phyloP scores from a whole-genome alignment of 2,329 filamentous ascomycete species.

The Microdochium bolleyi region DNA sequence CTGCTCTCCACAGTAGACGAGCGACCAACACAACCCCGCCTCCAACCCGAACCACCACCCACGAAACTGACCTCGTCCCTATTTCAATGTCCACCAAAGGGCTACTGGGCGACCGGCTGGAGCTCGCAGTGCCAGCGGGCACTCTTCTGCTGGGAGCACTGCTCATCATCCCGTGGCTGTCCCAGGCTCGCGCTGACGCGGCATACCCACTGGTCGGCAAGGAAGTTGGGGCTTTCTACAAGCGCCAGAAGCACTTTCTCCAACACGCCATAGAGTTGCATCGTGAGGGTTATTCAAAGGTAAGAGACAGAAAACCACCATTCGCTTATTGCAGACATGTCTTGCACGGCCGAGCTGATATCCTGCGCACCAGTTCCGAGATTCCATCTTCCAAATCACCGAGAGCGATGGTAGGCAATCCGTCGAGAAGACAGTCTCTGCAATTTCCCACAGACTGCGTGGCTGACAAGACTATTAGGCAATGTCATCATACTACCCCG shows the following conservation, averaged over 20 bases:
- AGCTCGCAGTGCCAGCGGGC: background rate
- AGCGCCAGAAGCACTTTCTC: background rate
- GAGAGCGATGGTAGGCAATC: background rate
- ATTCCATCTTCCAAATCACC: background rate
- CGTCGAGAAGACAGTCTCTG: background rate
- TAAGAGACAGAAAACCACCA: background rate
- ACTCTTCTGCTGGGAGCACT: background rate
- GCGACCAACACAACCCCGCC: no score
- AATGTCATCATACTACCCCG: background rate
- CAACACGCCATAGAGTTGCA: background rate
- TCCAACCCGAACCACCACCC: no score
- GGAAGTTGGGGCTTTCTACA: background rate
- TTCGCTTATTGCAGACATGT: no score
- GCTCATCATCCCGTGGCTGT: background rate
- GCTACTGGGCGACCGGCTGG: background rate
- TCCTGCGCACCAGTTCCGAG: background rate
- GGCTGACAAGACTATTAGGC: background rate
- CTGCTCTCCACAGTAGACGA: no score
- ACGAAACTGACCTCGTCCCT: no score
- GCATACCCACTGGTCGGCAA: background rate
- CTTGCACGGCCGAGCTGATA: background rate
- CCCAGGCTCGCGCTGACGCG: background rate
- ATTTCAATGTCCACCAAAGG: background rate
- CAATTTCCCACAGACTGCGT: background rate
- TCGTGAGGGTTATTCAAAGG: background rate